Evolutionary conservation across 2,329 filamentous ascomycete species (phyloP).

Genomic region (Teratosphaeria pseudoeucalypti): DNA sequence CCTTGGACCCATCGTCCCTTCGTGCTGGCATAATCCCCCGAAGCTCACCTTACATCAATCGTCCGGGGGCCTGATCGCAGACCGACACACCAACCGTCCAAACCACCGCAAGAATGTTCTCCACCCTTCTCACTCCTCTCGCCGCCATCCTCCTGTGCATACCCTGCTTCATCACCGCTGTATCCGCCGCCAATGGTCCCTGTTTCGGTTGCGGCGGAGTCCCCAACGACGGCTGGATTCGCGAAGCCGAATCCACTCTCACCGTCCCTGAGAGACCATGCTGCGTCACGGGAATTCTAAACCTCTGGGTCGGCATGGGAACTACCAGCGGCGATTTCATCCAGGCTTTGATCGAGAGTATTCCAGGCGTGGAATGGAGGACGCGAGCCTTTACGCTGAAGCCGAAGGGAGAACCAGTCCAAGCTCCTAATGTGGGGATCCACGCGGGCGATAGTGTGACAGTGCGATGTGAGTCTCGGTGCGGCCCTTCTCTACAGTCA

Average conservation of each 20-base stretch:
- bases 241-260: constrained; percentile 35
- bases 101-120: not conserved
- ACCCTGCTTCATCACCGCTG: not conserved
- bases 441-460: not conserved
- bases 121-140: too few species aligned
- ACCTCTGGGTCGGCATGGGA: constrained; percentile 41
- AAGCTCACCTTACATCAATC: too few species aligned
- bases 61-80: too few species aligned
- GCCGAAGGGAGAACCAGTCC: too few species aligned
- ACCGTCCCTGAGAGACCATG: constrained; percentile 26
- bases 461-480: not conserved
- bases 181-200: not conserved
- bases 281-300: constrained; percentile 23
- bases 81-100: not conserved
- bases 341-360: constrained; percentile 32
- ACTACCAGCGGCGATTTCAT: constrained; percentile 38
- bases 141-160: not conserved
- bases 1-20: too few species aligned
- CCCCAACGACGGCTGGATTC: constrained; percentile 25
- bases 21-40: too few species aligned
- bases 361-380: not conserved
- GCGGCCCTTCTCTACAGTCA: not conserved
- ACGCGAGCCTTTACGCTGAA: not conserved
- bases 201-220: not conserved
- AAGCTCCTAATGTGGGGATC: not conserved